phyloP scores from a whole-genome alignment of 2,329 filamentous ascomycete species.

The Neurospora crassa region DNA sequence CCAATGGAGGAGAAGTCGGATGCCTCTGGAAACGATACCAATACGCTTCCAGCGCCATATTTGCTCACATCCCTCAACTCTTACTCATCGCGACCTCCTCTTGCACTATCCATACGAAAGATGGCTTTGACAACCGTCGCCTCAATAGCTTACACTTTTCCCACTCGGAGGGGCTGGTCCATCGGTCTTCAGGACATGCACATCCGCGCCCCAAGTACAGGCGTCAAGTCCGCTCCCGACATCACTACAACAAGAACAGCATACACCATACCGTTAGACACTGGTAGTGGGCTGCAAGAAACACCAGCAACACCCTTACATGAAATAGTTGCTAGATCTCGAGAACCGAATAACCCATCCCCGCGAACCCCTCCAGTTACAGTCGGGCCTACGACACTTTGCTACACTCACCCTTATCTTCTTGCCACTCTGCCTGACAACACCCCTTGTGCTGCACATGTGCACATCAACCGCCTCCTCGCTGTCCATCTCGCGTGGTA shows the following conservation, averaged over 20 bases:
- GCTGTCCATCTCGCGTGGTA: slow-evolving; percentile 62
- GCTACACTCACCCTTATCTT: slow-evolving; percentile 75
- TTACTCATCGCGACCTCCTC: slow-evolving; percentile 65
- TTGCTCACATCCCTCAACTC: slow-evolving; percentile 73
- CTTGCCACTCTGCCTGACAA: slow-evolving; percentile 80
- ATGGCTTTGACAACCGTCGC: slow-evolving; percentile 58
- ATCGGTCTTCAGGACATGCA: slow-evolving; percentile 86
- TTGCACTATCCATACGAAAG: slow-evolving; percentile 74
- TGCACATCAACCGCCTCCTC: slow-evolving; percentile 61
- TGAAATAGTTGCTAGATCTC: slow-evolving; percentile 1
- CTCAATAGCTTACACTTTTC: slow-evolving; percentile 78
- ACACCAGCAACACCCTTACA: slow-evolving; percentile 20
- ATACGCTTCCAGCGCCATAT: slow-evolving; percentile 32
- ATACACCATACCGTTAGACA: slow-evolving; percentile 26
- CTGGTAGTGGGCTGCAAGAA: slow-evolving; percentile 7
- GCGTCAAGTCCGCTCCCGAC: slow-evolving; percentile 17
- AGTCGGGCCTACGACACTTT: slow-evolving; percentile 50
- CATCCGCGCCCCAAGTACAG: slow-evolving; percentile 31
- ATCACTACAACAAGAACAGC: slow-evolving; percentile 31
- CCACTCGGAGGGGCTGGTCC: slow-evolving; percentile 73
- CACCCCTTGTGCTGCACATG: slow-evolving; percentile 68
- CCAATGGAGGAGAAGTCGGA: neutral
- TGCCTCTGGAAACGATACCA: neutral
- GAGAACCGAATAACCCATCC: neutral
- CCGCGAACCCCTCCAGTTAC: neutral